Conservation (phyloP, 2,329 filamentous ascomycete genomes). For the Rachicladosporium sp. region DNA sequence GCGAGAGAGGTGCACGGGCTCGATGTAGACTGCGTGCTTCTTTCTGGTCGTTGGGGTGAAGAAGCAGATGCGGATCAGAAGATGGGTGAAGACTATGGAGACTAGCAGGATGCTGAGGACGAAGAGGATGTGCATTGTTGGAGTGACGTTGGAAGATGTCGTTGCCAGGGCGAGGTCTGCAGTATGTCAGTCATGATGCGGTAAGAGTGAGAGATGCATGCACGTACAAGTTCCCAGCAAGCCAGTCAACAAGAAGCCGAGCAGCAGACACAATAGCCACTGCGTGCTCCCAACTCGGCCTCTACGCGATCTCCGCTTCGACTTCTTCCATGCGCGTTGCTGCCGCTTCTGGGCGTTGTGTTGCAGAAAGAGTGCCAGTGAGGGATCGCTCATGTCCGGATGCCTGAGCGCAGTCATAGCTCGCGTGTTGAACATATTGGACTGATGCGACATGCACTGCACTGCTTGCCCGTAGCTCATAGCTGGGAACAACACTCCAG, state of each 20-base stretch:
- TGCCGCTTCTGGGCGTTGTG: constrained; percentile 10
- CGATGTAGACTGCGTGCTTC: background rate
- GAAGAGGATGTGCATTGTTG: constrained; percentile 67
- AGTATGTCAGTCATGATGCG: too few relatives aligned
- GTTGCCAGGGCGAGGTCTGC: constrained; percentile 62
- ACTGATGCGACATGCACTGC: constrained; percentile 15
- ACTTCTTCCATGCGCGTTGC: constrained; percentile 12
- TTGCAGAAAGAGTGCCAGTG: constrained; percentile 15
- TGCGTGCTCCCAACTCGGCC: background rate
- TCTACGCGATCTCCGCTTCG: background rate
- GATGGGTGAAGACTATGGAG: constrained; percentile 70
- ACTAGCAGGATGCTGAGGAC: constrained; percentile 64
- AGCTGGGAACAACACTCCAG: constrained; percentile 12
- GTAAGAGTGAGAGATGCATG: background rate
- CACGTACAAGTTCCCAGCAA: constrained; percentile 21
- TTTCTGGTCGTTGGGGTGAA: background rate
- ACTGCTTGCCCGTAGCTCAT: constrained; percentile 10
- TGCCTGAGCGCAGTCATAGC: constrained; percentile 18
- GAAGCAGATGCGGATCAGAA: constrained; percentile 55
- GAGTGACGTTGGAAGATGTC: constrained; percentile 48
- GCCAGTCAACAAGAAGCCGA: constrained; percentile 16
- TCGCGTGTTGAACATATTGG: constrained; percentile 15
- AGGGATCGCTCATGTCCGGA: constrained; percentile 19
- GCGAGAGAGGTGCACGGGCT: too few relatives aligned
- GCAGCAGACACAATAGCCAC: constrained; percentile 12